A percentile compares a stretch with the other conserved stretches of the same genome.
Evolutionary conservation across 148 eudicot genomes (phyloP).

Genomic region (Rhododendron kiyosumense): DNA sequence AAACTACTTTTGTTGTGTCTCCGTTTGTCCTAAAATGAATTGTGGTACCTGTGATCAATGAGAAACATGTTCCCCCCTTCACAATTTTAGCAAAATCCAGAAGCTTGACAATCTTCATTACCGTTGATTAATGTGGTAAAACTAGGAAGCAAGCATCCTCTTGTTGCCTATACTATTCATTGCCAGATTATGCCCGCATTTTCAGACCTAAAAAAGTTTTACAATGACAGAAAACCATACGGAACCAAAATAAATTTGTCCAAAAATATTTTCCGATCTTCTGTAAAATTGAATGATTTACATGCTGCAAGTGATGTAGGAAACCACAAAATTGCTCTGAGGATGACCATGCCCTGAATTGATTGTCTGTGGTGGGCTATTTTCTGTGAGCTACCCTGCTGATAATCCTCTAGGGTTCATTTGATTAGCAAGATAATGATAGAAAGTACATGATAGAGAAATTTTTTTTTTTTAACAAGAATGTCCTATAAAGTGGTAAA

Average conservation of each 20-base stretch:
- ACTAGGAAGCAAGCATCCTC: not conserved
- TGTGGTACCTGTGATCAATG: not conserved
- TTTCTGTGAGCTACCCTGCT: not conserved
- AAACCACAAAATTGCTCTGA: not conserved
- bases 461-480: no score
- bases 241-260: not conserved
- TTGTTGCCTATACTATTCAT: not conserved
- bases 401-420: not conserved
- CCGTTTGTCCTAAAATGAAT: not conserved
- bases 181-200: not conserved
- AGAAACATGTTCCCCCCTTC: not conserved
- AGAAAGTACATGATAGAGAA: no score
- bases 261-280: not conserved
- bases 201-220: not conserved
- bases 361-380: not conserved
- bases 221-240: not conserved
- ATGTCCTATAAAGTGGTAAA: no score
- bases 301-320: not conserved
- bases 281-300: not conserved
- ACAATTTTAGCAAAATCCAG: not conserved
- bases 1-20: not conserved
- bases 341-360: not conserved
- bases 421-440: no score
- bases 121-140: not conserved
- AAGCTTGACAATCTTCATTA: not conserved